Base-by-base conservation (phyloP, 2,329 filamentous ascomycete species). In the Aphanoascus verrucosus region DNA sequence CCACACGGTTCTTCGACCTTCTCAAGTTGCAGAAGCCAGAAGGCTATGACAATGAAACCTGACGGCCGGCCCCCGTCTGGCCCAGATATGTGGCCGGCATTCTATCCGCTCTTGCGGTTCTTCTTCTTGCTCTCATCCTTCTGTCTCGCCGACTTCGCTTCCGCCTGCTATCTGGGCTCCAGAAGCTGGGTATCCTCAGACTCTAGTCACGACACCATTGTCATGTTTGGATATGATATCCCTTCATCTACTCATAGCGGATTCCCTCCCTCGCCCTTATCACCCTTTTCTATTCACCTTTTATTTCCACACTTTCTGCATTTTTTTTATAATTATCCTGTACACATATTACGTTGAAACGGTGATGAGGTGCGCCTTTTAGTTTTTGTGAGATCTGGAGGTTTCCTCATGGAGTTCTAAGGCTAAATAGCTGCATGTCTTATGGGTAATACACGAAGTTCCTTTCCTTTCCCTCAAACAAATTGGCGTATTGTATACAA, bases 1-100 rank as follows among this genome's bases (percentile, higher is more conserved):
- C 91, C 50, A 81, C 86, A 34, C 82, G 85, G 62, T 98, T 79
- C 75, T 97, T 86, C 67, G 86, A 96, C 44, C 70, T 89, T 63
- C 94, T 90, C 69, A 79, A 82, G 53, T 72, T 91, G 69, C 72
- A 83, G 57, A 94, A 93, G 74, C 93, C 93, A 12, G 80, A 83
- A 61, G 93, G 91, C 58, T 95, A 86, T 72, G 84, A 94, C 67
- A 79, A 82, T 14, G 46, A 60, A 37, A 49, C 43, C 5, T 46
- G 52, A 23, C 71, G 65, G 70, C 63, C 68, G 57, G n/a, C n/a
- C n/a, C 35, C 61, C 56, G 61, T 59, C 11, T 49, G 64, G 20
- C 56, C 62, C 35, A 58, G 59, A 38, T 55, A 61, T 35, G 6
- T 52, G 2, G 52, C 40, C 11, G 28, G 43, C 6, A 5, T 20